Conservation (phyloP, 192 early-diverging fungal genomes). For the Lobosporangium transversale region DNA sequence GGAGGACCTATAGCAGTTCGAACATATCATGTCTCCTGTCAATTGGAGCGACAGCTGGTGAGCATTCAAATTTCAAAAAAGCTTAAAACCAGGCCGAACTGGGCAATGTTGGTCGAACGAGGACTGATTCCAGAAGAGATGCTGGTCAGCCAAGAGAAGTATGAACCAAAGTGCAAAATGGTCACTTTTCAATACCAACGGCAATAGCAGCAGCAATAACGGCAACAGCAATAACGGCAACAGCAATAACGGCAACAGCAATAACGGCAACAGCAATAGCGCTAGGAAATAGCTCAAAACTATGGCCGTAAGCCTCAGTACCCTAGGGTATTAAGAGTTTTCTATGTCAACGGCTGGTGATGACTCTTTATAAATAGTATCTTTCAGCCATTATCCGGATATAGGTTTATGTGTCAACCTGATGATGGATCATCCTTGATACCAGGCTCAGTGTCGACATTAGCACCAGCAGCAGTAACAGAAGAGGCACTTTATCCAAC, state of each 20-base stretch:
- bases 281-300: no score
- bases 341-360: no score
- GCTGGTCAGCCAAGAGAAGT: neutral
- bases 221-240: neutral
- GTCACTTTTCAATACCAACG: constrained; percentile 15
- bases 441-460: no score
- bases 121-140: constrained; percentile 33
- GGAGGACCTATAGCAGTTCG: constrained; percentile 16
- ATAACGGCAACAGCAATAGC: neutral
- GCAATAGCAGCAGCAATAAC: neutral
- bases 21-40: constrained; percentile 29
- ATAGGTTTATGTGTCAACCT: no score
- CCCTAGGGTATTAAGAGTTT: no score
- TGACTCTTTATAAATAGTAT: no score
- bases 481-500: no score
- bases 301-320: no score
- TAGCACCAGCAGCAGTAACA: no score
- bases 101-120: constrained; percentile 32
- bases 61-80: constrained; percentile 27
- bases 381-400: no score
- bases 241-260: neutral
- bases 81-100: constrained; percentile 20
- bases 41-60: constrained; percentile 30
- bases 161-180: neutral
- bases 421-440: no score